phyloP scores from a whole-genome alignment of 495 filamentous ascomycete genomes.

The Aspergillus biplanus region DNA sequence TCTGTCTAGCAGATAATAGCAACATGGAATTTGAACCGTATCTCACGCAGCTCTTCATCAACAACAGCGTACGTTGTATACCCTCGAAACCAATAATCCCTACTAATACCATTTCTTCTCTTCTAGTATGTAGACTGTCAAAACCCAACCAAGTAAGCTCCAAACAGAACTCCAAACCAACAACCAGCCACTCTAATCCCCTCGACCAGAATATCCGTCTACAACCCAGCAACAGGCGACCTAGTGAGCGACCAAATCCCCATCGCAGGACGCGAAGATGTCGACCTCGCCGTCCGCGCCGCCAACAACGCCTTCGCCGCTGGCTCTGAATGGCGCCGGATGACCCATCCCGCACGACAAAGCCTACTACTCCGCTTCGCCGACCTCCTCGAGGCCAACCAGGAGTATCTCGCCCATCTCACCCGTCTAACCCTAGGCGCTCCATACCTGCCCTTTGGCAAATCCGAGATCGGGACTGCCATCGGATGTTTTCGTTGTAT shows the following conservation, averaged over 20 bases:
- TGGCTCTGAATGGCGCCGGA: slow-evolving; percentile 15
- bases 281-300: slow-evolving; percentile 13
- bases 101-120: background rate
- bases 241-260: slow-evolving; percentile 7
- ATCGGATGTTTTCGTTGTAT: slow-evolving; percentile 56
- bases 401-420: slow-evolving; percentile 6
- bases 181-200: background rate
- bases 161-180: background rate
- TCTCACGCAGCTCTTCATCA: slow-evolving; percentile 9
- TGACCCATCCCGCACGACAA: background rate
- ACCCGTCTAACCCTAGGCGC: slow-evolving; percentile 11
- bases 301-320: slow-evolving; percentile 46
- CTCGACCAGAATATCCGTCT: background rate
- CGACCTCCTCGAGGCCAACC: slow-evolving; percentile 18
- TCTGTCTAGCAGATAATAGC: background rate
- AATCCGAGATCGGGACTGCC: slow-evolving; percentile 65
- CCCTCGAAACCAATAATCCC: background rate
- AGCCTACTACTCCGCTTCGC: slow-evolving; percentile 38
- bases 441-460: slow-evolving; percentile 9
- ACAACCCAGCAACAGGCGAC: slow-evolving; percentile 6
- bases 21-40: slow-evolving; percentile 3
- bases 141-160: slow-evolving; percentile 8
- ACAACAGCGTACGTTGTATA: slow-evolving; percentile 1
- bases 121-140: slow-evolving; percentile 18
- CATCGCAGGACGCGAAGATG: slow-evolving; percentile 10